Evolutionary conservation across 495 filamentous ascomycete genomes (phyloP), one percentile per base, ranked within the genome.

Genomic region (Aspergillus cristatus): DNA sequence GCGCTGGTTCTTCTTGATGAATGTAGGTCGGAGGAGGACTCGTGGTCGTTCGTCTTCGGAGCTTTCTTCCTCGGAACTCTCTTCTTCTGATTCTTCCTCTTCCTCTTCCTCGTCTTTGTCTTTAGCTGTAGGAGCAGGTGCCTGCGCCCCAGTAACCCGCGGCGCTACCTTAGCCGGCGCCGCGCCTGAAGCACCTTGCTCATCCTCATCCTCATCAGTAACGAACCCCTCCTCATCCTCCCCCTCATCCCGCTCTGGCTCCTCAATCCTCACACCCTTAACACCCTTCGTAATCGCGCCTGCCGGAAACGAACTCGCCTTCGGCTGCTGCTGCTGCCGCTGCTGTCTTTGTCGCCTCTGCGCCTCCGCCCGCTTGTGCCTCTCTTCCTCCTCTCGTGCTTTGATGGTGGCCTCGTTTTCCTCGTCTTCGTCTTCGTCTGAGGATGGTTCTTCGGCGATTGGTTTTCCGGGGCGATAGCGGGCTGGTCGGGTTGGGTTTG

Each of bases 401-500:
- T 37, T 46, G 10, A 30, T 30, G 35, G 48, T 40, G 40, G 67
- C 57, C 11, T 58, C 58, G 39, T 69, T 60, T n/a, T 69, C 57
- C 14, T 76, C 72, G 31, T 69, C 65, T 25, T 71, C 74, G 38
- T 68, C 70, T 40, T 68, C 75, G 18, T 81, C 81, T 18, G 82
- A 88, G 14, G 74, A 81, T 1, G 61, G 58, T 22, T 84, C 81
- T 48, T 79, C 76, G 7, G 73, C 79, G 31, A 80, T 58, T 16
- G 82, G 62, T 63, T 96, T 97, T 45, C 90, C 90, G 22, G 88
- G 80, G 29, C 88, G 78, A 56, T 95, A 84, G 16, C 93, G 81
- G 34, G 46, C 40, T 1, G 89, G 84, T 48, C 79, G 79, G 42
- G 82, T 60, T 3, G 86, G 87, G 55, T 98, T 95, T 30, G 86